phyloP scores from a whole-genome alignment of 1,284 basidiomycete species.

The Ceraceosorus guamensis region DNA sequence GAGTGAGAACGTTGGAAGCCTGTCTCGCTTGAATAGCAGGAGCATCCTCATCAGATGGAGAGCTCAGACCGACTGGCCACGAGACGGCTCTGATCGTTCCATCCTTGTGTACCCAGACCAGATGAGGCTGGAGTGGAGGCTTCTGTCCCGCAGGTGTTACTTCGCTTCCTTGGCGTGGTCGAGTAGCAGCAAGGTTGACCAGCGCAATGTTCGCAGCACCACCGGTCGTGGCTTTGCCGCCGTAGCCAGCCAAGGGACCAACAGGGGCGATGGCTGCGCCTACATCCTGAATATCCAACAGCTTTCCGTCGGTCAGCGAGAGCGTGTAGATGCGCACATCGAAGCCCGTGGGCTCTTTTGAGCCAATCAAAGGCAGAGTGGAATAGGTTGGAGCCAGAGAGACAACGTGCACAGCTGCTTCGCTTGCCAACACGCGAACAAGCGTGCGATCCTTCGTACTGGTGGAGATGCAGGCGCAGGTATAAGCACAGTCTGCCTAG shows the following conservation, averaged over 20 bases:
- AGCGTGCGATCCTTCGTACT: no score
- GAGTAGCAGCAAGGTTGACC: not conserved
- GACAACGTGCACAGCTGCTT: not conserved
- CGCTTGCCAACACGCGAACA: no score
- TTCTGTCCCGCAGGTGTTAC: not conserved
- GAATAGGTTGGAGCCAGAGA: conserved; percentile 2
- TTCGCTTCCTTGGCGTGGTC: no score
- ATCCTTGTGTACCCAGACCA: conserved; percentile 38
- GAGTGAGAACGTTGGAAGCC: conserved; percentile 10
- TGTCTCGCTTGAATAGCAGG: not conserved
- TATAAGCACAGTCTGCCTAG: not conserved
- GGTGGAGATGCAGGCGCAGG: no score
- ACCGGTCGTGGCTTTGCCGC: not conserved
- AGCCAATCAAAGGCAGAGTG: not conserved
- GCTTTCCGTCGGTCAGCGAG: conserved; percentile 18
- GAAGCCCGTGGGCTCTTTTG: not conserved
- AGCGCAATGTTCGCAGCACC: not conserved
- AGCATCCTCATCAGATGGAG: conserved; percentile 1
- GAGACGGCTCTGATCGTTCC: conserved; percentile 21
- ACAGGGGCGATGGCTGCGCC: conserved; percentile 1
- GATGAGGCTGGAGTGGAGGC: conserved; percentile 18
- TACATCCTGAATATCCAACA: conserved; percentile 13
- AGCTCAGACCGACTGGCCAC: no score
- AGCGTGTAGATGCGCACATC: conserved; percentile 15
- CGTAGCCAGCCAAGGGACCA: not conserved